These are phyloP conservation scores for Fusarium sterilihyphosum DNA, from an alignment of 2,329 filamentous ascomycete species.

Conservation along the genomic window DNA sequence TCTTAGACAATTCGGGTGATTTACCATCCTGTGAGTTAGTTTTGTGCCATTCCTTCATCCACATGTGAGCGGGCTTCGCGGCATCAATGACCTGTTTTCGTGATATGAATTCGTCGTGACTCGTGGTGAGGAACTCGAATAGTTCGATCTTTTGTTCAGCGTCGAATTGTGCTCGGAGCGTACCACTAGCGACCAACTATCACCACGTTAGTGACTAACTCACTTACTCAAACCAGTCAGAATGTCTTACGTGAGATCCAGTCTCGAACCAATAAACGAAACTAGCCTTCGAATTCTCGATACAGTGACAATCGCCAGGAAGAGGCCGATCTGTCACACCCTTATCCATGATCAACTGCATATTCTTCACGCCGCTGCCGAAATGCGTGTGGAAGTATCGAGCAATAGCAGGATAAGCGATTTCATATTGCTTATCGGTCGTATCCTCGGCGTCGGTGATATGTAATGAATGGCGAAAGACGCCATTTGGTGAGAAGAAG, in stretches of 20 bases:
- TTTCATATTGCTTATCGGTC: slow-evolving; percentile 84
- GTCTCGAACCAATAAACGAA: slow-evolving; percentile 91
- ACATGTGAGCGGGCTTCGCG: slow-evolving; percentile 69
- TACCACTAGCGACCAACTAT: slow-evolving; percentile 81
- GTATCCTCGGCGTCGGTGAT: slow-evolving; percentile 65
- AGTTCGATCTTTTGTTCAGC: slow-evolving; percentile 82
- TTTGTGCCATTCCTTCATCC: slow-evolving; percentile 73
- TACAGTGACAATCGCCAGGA: slow-evolving; percentile 72
- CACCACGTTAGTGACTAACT: slow-evolving; percentile 40
- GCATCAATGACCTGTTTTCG: slow-evolving; percentile 71
- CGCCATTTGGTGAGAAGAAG: slow-evolving; percentile 82
- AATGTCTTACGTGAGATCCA: slow-evolving; percentile 75
- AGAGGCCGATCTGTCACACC: slow-evolving; percentile 64
- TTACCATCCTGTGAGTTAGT: slow-evolving; percentile 67
- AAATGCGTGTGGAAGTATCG: slow-evolving; percentile 93
- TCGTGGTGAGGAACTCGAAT: slow-evolving; percentile 80
- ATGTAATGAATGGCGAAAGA: slow-evolving; percentile 78
- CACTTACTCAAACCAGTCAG: neutral
- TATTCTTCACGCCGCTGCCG: slow-evolving; percentile 83
- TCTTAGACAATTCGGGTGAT: slow-evolving; percentile 75
- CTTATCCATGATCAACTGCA: slow-evolving; percentile 86
- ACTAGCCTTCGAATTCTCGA: slow-evolving; percentile 80
- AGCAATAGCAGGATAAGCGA: slow-evolving; percentile 81
- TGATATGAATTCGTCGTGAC: slow-evolving; percentile 86
- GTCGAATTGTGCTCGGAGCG: slow-evolving; percentile 82